Evolutionary conservation across 805 yeast genomes (phyloP).

Genomic region (Candida sakaeoensis): DNA sequence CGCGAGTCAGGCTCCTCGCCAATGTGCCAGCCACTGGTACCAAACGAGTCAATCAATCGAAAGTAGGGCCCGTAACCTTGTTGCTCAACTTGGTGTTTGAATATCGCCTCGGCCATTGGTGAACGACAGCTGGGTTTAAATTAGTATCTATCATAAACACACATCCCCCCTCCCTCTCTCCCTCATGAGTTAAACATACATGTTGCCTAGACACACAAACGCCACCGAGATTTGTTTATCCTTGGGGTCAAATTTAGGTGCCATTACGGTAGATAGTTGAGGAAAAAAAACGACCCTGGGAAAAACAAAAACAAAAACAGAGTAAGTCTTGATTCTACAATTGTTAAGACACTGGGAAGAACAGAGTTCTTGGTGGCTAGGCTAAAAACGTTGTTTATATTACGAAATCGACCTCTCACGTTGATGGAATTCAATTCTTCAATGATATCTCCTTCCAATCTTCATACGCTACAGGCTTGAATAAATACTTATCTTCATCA

Average conservation of each 20-base stretch:
- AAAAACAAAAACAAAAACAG: no score
- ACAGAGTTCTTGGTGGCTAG: no score
- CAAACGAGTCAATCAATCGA: conserved; percentile 73
- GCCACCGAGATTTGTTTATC: conserved; percentile 58
- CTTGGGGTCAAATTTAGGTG: conserved; percentile 15
- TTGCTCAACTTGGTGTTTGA: conserved; percentile 57
- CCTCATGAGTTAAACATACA: conserved; percentile 41
- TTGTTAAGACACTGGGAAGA: no score
- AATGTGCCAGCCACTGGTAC: conserved; percentile 79
- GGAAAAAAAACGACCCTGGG: no score
- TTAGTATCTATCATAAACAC: conserved; percentile 6
- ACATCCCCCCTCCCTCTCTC: not conserved
- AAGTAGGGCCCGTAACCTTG: conserved; percentile 45
- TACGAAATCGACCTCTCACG: conserved; percentile 17
- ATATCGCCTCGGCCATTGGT: conserved; percentile 97
- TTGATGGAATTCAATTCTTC: no score
- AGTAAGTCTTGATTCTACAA: no score
- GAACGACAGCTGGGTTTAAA: conserved; percentile 68
- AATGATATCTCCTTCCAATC: conserved; percentile 35
- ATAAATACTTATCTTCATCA: conserved; percentile 17
- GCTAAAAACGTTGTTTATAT: no score
- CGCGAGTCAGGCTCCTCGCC: conserved; percentile 83
- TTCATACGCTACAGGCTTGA: conserved; percentile 32
- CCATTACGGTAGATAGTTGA: no score
- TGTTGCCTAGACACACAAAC: conserved; percentile 88